These are phyloP conservation scores for Aeschynomene evenia DNA, from an alignment of 306 rosid genomes.

Conservation along the genomic window DNA sequence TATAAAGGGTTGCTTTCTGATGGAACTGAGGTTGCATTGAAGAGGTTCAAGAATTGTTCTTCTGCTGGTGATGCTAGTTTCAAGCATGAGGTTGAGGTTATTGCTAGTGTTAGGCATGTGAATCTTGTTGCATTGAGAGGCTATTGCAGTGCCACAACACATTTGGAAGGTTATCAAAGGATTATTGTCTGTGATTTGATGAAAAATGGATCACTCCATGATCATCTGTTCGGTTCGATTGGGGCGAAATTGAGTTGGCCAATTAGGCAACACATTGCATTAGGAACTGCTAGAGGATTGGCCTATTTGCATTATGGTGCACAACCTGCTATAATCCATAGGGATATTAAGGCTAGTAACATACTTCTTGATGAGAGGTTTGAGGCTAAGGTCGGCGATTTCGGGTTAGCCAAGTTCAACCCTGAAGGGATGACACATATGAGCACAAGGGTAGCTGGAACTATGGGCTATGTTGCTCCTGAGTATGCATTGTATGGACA, in stretches of 20 bases:
- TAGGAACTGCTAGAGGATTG: constrained; percentile 90
- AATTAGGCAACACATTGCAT: constrained; percentile 59
- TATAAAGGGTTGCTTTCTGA: constrained; percentile 66
- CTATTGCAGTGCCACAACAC: constrained; percentile 76
- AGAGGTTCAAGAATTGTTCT: constrained; percentile 93
- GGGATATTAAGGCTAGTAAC: constrained; percentile 89
- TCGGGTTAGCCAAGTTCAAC: constrained; percentile 88
- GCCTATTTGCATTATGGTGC: constrained; percentile 95
- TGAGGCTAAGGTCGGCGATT: constrained; percentile 88
- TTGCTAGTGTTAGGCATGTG: constrained; percentile 89
- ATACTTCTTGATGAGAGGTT: constrained; percentile 85
- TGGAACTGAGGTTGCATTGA: constrained; percentile 84
- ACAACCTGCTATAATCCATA: constrained; percentile 81
- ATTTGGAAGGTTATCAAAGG: constrained; percentile 84
- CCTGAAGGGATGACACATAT: constrained; percentile 91
- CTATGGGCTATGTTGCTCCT: constrained; percentile 96
- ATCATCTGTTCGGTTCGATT: constrained; percentile 64
- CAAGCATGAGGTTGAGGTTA: constrained; percentile 87
- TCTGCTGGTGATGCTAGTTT: constrained; percentile 80
- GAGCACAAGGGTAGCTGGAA: constrained; percentile 98
- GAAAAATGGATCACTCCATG: constrained; percentile 85
- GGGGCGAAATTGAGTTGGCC: constrained; percentile 74
- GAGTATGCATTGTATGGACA: constrained; percentile 96
- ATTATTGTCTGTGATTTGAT: constrained; percentile 88
- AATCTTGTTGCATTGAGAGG: constrained; percentile 89